Evolutionary conservation across 2,329 filamentous ascomycete genomes (phyloP).

Genomic region (Trichoderma sp.): DNA sequence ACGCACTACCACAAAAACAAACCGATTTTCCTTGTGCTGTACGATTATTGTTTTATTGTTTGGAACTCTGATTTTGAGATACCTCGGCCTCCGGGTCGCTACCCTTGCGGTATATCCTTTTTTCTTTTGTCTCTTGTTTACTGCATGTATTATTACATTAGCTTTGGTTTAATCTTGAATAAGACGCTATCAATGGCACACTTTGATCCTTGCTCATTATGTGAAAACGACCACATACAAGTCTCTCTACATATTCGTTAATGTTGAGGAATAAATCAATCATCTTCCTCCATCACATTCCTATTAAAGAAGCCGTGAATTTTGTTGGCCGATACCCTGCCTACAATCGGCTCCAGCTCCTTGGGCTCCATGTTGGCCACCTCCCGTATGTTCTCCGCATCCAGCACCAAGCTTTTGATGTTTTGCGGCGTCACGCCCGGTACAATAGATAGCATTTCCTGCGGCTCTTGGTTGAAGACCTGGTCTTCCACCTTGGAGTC

Average conservation of each 20-base stretch:
- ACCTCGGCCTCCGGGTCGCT: conserved; percentile 12
- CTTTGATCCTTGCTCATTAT: neutral
- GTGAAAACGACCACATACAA: neutral
- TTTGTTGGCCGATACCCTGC: conserved; percentile 74
- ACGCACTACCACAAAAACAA: neutral
- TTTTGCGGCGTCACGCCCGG: conserved; percentile 84
- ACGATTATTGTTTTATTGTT: conserved; percentile 31
- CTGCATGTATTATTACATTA: conserved; percentile 13
- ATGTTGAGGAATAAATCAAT: neutral
- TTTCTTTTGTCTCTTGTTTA: neutral
- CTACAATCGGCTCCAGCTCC: conserved; percentile 75
- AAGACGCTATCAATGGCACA: neutral
- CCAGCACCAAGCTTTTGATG: conserved; percentile 70
- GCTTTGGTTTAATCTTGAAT: neutral
- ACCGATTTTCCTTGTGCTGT: conserved; percentile 10
- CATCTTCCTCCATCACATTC: conserved; percentile 59
- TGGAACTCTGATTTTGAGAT: conserved; percentile 14
- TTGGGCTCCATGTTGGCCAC: conserved; percentile 82
- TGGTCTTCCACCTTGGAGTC: conserved; percentile 65
- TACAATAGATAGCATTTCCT: conserved; percentile 86
- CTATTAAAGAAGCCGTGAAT: conserved; percentile 81
- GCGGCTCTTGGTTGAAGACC: conserved; percentile 79
- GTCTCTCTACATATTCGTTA: neutral
- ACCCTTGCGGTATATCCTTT: neutral
- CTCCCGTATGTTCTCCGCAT: conserved; percentile 76